Evolutionary conservation across 257 asterid genomes (phyloP), one percentile per base, ranked within the genome.

Genomic region (Misopates orontium): DNA sequence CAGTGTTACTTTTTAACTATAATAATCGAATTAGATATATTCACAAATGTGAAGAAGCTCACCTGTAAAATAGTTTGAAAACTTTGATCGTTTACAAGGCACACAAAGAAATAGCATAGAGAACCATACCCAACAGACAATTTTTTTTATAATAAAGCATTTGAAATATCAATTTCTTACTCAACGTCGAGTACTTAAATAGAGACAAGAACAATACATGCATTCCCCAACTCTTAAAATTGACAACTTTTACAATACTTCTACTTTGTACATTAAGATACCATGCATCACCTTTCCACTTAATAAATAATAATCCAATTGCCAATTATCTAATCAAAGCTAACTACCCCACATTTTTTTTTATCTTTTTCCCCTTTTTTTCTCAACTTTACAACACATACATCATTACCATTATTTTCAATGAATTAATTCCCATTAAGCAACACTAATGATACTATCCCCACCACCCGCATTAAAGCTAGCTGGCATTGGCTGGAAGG

Each of bases 361-460:
- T 68, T 31, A 24, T 12, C 36, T 55, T 21, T 50, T 55, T 2
- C 36, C 36, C 44, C 56, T 31, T 42, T 39, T 28, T 25, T 28
- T 42, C 52, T 59, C 59, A 48, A 58, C 80, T 77, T 76, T 76
- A 81, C 83, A 81, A 61, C 75, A 68, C 77, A 86, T 24, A 78
- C 39, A 73, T 60, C 83, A 77, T 73, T 71, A 79, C 28, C 68
- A 40, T 52, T 42, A 74, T 65, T 32, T 71, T 44, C 53, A 52
- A 42, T 44, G 54, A 31, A 60, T 14, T 0, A n/a, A 64, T 62
- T 55, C 79, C 69, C 76, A 71, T 91, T 84, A 91, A 73, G 98
- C 96, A 53, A 91, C 98, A 71, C 96, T 89, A 17, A 91, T 89
- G 71, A 89, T 89, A 81, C 85, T 81, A 73, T 93, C 97, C 73